Percentiles rank a stretch among this genome's conserved stretches.
Evolutionary conservation across 768 basidiomycete genomes (phyloP).

Genomic region (Agaricus blazei): DNA sequence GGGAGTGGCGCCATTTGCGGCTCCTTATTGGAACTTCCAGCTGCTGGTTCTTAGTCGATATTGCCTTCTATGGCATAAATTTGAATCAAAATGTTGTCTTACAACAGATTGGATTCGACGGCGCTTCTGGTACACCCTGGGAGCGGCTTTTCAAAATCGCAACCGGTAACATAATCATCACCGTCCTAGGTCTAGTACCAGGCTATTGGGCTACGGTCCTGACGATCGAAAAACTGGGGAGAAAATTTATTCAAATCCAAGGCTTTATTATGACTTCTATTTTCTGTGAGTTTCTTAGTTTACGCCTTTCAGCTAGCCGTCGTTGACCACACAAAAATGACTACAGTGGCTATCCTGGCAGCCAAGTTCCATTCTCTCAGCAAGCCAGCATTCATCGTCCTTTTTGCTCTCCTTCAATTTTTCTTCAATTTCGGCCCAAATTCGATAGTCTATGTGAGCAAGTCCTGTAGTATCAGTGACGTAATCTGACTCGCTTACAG

Average conservation of each 20-base stretch:
- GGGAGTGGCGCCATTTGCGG: slow-evolving; percentile 66
- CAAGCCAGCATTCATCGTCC: slow-evolving; percentile 60
- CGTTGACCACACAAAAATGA: background rate
- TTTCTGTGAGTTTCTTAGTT: slow-evolving; percentile 37
- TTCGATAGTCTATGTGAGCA: slow-evolving; percentile 46
- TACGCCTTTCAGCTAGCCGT: slow-evolving; percentile 3
- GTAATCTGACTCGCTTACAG: slow-evolving; percentile 21
- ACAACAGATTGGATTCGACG: slow-evolving; percentile 64
- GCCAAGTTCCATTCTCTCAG: slow-evolving; percentile 54
- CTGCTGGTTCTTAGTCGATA: slow-evolving; percentile 76
- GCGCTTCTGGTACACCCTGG: slow-evolving; percentile 52
- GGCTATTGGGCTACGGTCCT: slow-evolving; percentile 54
- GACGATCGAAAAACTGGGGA: slow-evolving; percentile 66
- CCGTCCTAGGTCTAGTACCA: slow-evolving; percentile 72
- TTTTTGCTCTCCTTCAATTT: slow-evolving; percentile 72
- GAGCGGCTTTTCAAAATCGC: slow-evolving; percentile 62
- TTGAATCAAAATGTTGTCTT: slow-evolving; percentile 76
- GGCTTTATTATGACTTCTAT: slow-evolving; percentile 67
- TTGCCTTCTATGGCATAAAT: slow-evolving; percentile 77
- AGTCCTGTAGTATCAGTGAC: too few relatives aligned
- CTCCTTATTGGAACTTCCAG: slow-evolving; percentile 59
- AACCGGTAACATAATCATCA: slow-evolving; percentile 67
- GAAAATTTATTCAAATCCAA: slow-evolving; percentile 74
- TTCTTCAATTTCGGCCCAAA: slow-evolving; percentile 85
- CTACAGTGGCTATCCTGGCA: slow-evolving; percentile 63